These are phyloP conservation scores for Grosmannia clavigera DNA, from an alignment of 2,329 filamentous ascomycete species.

Conservation along the genomic window DNA sequence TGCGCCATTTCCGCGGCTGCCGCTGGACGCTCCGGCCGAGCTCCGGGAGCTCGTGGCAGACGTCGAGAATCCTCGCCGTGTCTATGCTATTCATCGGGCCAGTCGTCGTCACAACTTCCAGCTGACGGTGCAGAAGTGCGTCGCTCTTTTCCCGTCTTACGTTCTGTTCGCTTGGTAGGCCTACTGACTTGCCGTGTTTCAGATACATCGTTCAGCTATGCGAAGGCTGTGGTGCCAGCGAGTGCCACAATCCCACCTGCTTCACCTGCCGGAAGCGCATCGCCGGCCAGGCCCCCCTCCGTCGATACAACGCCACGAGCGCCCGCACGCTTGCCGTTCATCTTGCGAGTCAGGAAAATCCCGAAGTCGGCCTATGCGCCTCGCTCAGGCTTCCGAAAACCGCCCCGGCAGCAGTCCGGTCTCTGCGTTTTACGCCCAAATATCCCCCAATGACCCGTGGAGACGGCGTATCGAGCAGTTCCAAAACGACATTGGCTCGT, in stretches of 20 bases:
- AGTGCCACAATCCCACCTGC: slow-evolving; percentile 66
- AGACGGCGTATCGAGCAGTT: neutral
- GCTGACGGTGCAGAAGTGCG: slow-evolving; percentile 51
- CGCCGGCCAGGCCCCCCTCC: slow-evolving; percentile 54
- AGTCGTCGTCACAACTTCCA: slow-evolving; percentile 53
- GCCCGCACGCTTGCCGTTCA: slow-evolving; percentile 71
- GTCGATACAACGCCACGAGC: slow-evolving; percentile 69
- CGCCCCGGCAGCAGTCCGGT: slow-evolving; percentile 32
- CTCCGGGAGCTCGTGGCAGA: slow-evolving; percentile 42
- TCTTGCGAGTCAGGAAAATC: slow-evolving; percentile 67
- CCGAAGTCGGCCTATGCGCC: slow-evolving; percentile 56
- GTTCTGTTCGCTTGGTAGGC: neutral
- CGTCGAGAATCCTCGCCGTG: slow-evolving; percentile 47
- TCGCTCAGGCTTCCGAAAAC: slow-evolving; percentile 29
- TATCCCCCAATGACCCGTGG: slow-evolving; percentile 13
- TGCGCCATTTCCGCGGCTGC: slow-evolving; percentile 45
- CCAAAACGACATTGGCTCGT: neutral
- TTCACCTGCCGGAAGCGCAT: slow-evolving; percentile 63
- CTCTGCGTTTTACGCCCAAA: slow-evolving; percentile 32
- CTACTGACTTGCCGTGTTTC: slow-evolving; percentile 11
- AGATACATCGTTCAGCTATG: slow-evolving; percentile 76
- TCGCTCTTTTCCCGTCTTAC: too few species aligned
- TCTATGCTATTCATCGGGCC: slow-evolving; percentile 49
- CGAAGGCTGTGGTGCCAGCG: slow-evolving; percentile 58
- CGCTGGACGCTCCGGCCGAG: slow-evolving; percentile 46